Base-by-base conservation (phyloP, 2,329 filamentous ascomycete species). In the Exutisphaerella laricina region DNA sequence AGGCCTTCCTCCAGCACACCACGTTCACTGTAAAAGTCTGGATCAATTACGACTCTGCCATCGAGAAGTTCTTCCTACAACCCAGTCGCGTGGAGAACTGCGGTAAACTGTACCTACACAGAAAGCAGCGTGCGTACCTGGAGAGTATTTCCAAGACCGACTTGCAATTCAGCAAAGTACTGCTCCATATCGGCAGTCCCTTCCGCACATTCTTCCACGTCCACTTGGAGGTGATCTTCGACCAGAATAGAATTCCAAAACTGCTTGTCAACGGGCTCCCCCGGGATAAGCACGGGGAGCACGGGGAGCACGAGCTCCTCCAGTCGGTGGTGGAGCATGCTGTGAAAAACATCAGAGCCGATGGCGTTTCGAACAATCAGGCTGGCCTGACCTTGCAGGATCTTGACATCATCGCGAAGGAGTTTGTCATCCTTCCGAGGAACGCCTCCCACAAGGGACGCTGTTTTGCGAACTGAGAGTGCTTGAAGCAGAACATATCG, bases 21-120 rank as follows among this genome's bases (percentile, higher is more conserved):
- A 47, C 45, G 13, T 22, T 55, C 39, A 22, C 14, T 10, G 36
- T 43, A n/a, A 41, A 36, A 10, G 18, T 53, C 45, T 55, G 52
- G 52, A 30, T 40, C 26, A 53, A 55, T 31, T 53, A 55, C 50
- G 50, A 53, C 23, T 26, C 33, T 4, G 13, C 3, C 10, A 14
- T 8, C n/a, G 25, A 38, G 6, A 10, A 38, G 1, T 47, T 47
- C 32, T 53, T 41, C 38, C 14, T 9, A 12, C 31, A 47, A 4
- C 17, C 36, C 5, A 17, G 23, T 8, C 45, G 47, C 13, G 2
- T 50, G 8, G 17, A 23, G 2, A 32, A 32, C 18, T 49, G 45
- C 36, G 49, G 51, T 18, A 34, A 39, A 31, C 2, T 51, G 2
- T 9, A 38, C 7, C 43, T 55, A 7, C 30, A 36, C 3, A 41